Base-by-base conservation (phyloP, 2,329 filamentous ascomycete genomes). In the Cordyceps javanica region DNA sequence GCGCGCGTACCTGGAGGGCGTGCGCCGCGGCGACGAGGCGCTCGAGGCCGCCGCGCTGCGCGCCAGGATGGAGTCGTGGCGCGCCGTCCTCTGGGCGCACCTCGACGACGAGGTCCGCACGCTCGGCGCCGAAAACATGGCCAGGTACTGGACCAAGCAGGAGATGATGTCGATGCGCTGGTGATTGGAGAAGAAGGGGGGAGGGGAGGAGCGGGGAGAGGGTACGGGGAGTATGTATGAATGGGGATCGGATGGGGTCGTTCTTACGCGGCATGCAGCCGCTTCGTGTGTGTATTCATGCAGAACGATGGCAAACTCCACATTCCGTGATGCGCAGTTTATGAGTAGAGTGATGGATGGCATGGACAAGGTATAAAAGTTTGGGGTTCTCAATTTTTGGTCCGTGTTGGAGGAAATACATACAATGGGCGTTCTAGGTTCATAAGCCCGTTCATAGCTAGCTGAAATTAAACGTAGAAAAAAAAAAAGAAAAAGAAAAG, bases 101-200 rank as follows among this genome's bases (percentile, higher is more conserved):
- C 74, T 96, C 60, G 89, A 94, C 65, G 86, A 92, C 65, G 91
- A 96, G 77, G 91, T 96, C 8, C 75, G 78, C 70, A 82, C 88
- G 63, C 71, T 96, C 32, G 83, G 87, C 2, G 91, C 91, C 45
- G 89, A 94, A 70, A 95, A 93, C 69, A 96, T 96, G 91, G 80
- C 90, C 64, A 83, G 78, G 71, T 91, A 89, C 71, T 96, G 90
- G 89, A 88, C 78, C 0, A 64, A 85, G 60, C 83, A 89, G 48
- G 91, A 96, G 77, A 86, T 96, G 71, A 76, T 72, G 69, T 72
- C 74, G 53, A 79, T 94, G 74, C 85, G 82, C 1, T 90, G 91
- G 75, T 91, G 50, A 53, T 14, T n/a, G 32, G 6, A 9, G 21
- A 14, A 9, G 13, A 46, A n/a, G n/a, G n/a, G n/a, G n/a, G n/a